These are phyloP conservation scores for Cubamyces sp. DNA, from an alignment of 768 basidiomycete species.

Conservation along the genomic window DNA sequence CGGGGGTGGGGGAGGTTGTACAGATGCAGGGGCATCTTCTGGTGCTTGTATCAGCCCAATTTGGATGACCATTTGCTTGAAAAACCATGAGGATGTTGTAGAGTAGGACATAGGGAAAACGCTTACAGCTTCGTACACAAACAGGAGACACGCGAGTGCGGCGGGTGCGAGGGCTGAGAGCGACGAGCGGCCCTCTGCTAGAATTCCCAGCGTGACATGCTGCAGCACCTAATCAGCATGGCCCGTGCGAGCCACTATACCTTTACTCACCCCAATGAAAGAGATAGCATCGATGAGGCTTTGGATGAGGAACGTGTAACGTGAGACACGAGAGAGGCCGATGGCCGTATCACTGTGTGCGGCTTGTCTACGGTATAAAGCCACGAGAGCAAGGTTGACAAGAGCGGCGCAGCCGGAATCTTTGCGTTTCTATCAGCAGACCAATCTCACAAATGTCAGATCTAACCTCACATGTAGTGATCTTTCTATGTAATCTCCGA, in stretches of 20 bases:
- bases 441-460: not conserved
- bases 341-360: constrained; percentile 77
- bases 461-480: constrained; percentile 46
- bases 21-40: constrained; percentile 49
- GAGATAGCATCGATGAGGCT: constrained; percentile 80
- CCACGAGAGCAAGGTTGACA: constrained; percentile 67
- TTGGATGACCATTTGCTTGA: constrained; percentile 81
- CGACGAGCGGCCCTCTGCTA: constrained; percentile 82
- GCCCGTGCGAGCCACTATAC: not conserved
- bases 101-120: not conserved
- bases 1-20: constrained; percentile 29
- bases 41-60: constrained; percentile 85
- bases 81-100: not conserved
- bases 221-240: constrained; percentile 21
- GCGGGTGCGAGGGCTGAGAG: constrained; percentile 83
- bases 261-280: constrained; percentile 64
- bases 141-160: constrained; percentile 78
- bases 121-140: constrained; percentile 84
- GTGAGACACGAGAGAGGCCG: constrained; percentile 75
- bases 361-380: constrained; percentile 75
- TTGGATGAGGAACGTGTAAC: constrained; percentile 83
- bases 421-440: constrained; percentile 32
- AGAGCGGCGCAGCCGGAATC: constrained; percentile 75
- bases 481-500: constrained; percentile 47
- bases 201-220: constrained; percentile 87